Conservation (phyloP, 2,329 filamentous ascomycete species). For the Bipolaris oryzae region DNA sequence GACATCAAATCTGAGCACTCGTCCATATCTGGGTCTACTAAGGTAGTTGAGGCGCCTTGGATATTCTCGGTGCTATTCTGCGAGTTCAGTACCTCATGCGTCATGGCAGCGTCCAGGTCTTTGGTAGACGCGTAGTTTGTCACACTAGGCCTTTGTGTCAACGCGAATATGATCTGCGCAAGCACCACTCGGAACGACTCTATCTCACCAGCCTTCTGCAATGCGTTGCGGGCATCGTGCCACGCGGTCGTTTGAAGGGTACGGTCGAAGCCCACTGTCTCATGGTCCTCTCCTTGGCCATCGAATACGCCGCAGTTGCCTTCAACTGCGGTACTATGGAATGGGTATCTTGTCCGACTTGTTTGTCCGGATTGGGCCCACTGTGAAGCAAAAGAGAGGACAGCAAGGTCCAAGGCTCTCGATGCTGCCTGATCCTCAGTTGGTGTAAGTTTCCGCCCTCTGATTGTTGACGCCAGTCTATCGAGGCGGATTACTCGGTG, state of each 20-base stretch:
- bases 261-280: constrained; percentile 38
- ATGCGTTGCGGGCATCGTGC: constrained; percentile 51
- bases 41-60: not conserved
- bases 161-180: constrained; percentile 55
- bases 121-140: constrained; percentile 5
- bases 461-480: constrained; percentile 49
- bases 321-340: constrained; percentile 20
- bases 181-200: constrained; percentile 55
- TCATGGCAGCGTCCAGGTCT: not conserved
- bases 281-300: constrained; percentile 3
- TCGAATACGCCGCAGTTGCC: constrained; percentile 17
- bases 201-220: constrained; percentile 49
- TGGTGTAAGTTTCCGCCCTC: constrained; percentile 51
- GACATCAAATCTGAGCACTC: constrained; percentile 42
- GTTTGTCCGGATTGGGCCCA: constrained; percentile 49
- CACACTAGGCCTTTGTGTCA: constrained; percentile 51
- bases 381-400: constrained; percentile 61
- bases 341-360: constrained; percentile 39
- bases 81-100: not conserved
- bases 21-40: constrained; percentile 24
- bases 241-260: constrained; percentile 50
- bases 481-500: constrained; percentile 58
- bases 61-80: not conserved
- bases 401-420: constrained; percentile 56
- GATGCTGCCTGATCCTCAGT: constrained; percentile 54